phyloP scores from a whole-genome alignment of 2,329 filamentous ascomycete genomes.

The Cladorrhinum sp. region DNA sequence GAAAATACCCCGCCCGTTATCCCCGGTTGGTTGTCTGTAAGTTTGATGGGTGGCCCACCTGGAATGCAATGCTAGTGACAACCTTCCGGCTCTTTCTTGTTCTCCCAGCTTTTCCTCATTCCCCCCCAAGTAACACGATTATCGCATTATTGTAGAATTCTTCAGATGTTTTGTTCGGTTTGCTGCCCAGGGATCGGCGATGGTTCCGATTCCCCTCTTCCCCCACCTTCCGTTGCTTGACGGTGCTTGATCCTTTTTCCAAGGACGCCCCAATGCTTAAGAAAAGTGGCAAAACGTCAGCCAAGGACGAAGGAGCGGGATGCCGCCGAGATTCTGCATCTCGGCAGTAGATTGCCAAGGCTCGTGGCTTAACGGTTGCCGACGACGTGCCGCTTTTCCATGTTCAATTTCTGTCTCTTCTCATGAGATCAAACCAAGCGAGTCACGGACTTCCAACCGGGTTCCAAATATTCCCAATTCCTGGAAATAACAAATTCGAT shows the following conservation, averaged over 20 bases:
- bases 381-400: background rate
- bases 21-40: background rate
- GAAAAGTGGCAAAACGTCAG: background rate
- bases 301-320: background rate
- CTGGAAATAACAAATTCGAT: background rate
- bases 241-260: background rate
- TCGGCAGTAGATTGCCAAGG: background rate
- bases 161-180: background rate
- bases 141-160: background rate
- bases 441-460: background rate
- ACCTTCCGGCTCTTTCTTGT: too few relatives aligned
- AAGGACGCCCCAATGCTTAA: background rate
- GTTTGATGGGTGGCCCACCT: too few relatives aligned
- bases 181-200: too few relatives aligned
- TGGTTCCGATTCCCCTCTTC: background rate
- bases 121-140: background rate
- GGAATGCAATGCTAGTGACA: too few relatives aligned
- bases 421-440: too few relatives aligned
- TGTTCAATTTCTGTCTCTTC: too few relatives aligned
- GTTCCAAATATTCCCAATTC: background rate
- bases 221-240: background rate
- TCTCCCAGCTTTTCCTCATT: too few relatives aligned
- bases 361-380: background rate
- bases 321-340: background rate
- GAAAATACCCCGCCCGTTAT: background rate